Base-by-base conservation (phyloP, 768 basidiomycete species). In the Trametopsis cervina region DNA sequence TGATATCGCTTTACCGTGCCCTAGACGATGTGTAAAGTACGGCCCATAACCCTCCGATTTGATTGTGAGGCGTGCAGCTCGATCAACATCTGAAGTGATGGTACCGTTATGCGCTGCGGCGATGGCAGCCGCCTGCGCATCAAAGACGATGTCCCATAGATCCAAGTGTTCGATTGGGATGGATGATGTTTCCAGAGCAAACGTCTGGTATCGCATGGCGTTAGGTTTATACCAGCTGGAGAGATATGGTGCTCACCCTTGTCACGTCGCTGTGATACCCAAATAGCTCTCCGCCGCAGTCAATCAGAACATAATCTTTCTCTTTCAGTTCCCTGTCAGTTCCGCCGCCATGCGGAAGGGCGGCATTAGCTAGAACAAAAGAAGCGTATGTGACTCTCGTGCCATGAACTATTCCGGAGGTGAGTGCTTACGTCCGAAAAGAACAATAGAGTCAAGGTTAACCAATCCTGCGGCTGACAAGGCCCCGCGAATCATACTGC, bases 201-300 rank as follows among this genome's bases (percentile, higher is more conserved):
- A 80, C 1, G 87, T 90, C 83, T 73, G 40, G 52, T 38, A 48
- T 17, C 40, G 40, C 38, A 37, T 47, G 18, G 27, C 15, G 43
- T 53, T 20, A 21, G 41, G 15, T 22, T 20, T 40, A 4, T 13
- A 17, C 33, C n/a, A n/a, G n/a, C n/a, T n/a, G n/a, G n/a, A n/a
- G n/a, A n/a, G n/a, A n/a, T n/a, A n/a, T n/a, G n/a, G n/a, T 21
- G 61, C 73, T 65, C 56, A 90, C 88, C 58, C 89, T 69, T 0
- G 86, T 90, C 33, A 91, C 77, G 60, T 92, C 89, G 56, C 84
- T 82, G 40, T 74, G 61, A 59, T 94, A 92, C 1, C 83, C 88
- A 56, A 85, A 77, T 37, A 92, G 70, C 13, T 71, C 69, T 1
- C 80, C 87, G 7, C 78, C 84, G 44, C 78, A 76, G 60, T 93